These are phyloP conservation scores for Trichoderma harzianum DNA, from an alignment of 2,329 filamentous ascomycete species.

Conservation along the genomic window DNA sequence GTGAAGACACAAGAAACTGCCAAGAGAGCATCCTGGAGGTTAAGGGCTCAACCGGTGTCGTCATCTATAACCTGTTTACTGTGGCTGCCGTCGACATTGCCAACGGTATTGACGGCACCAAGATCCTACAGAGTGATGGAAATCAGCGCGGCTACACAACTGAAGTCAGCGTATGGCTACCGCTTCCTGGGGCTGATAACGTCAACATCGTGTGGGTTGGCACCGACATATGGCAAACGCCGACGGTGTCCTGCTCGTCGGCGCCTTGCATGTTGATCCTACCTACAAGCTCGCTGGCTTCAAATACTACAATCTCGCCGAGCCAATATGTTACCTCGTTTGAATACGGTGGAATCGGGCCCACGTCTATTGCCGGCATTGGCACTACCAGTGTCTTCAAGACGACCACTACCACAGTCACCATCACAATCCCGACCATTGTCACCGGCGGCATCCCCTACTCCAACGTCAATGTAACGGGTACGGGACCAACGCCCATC, in stretches of 20 bases:
- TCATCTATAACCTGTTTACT: not conserved
- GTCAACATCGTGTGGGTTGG: not conserved
- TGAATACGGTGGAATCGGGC: not conserved
- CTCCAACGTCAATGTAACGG: not conserved
- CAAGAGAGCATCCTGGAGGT: not conserved
- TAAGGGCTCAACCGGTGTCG: not conserved
- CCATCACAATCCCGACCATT: not conserved
- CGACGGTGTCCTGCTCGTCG: not conserved
- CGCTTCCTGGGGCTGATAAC: not conserved
- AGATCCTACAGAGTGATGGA: not conserved
- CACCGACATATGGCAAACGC: not conserved
- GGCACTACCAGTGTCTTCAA: not conserved
- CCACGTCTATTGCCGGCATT: not conserved
- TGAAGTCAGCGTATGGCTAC: not conserved
- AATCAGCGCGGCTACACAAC: not conserved
- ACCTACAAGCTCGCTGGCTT: not conserved
- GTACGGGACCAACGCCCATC: not conserved
- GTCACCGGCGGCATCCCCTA: not conserved
- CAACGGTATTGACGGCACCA: not conserved
- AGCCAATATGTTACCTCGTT: not conserved
- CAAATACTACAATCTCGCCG: not conserved
- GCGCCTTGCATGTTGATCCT: not conserved
- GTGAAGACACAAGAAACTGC: not conserved
- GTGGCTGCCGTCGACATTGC: not conserved
- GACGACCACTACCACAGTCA: not conserved